These are phyloP conservation scores for Castanea mollissima DNA, from an alignment of 306 rosid species.

Conservation along the genomic window DNA sequence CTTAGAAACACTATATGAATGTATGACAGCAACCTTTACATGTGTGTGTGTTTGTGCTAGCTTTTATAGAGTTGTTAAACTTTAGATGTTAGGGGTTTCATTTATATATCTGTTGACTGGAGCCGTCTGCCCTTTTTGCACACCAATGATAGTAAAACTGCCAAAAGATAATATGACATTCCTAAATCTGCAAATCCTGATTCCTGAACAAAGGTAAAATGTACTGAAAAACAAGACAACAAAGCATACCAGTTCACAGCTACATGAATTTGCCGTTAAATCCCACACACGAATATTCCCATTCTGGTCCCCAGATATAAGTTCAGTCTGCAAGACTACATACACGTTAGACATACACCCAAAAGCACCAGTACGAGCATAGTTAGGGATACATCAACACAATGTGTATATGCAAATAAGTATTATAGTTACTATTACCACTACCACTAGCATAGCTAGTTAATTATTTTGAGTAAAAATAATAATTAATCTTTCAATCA, in stretches of 20 bases:
- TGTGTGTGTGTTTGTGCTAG: too few relatives aligned
- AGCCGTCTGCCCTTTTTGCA: too few relatives aligned
- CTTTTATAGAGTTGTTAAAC: too few relatives aligned
- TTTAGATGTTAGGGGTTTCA: too few relatives aligned
- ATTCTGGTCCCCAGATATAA: conserved; percentile 98
- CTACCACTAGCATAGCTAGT: not conserved
- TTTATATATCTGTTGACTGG: too few relatives aligned
- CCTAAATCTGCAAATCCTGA: conserved; percentile 9
- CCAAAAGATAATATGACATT: not conserved
- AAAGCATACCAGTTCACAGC: conserved; percentile 89
- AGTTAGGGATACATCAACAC: too few relatives aligned
- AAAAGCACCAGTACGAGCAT: not conserved
- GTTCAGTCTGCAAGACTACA: conserved; percentile 74
- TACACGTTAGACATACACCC: not conserved
- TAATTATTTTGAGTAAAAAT: not conserved
- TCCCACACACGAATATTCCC: conserved; percentile 99
- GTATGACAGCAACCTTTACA: too few relatives aligned
- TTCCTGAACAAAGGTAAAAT: conserved; percentile 9
- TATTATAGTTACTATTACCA: not conserved
- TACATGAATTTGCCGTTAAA: conserved; percentile 97
- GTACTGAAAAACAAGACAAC: not conserved
- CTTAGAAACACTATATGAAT: too few relatives aligned
- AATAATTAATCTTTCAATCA: not conserved
- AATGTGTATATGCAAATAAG: not conserved
- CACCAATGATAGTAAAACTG: not conserved